These are phyloP conservation scores for Vigna mungo DNA, from an alignment of 306 rosid genomes.

Conservation along the genomic window DNA sequence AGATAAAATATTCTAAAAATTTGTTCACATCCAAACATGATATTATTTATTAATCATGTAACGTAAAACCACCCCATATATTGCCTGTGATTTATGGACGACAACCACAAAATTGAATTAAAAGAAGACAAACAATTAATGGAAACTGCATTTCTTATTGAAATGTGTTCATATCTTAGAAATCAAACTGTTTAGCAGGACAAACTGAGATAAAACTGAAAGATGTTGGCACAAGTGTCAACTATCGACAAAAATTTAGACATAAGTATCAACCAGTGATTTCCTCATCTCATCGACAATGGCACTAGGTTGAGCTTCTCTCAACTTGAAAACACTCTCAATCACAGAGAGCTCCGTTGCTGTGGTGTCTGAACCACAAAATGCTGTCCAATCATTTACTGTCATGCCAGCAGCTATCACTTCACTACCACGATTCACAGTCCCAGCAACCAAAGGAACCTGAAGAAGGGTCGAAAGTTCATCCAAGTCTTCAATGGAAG, in stretches of 20 bases:
- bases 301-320: constrained; percentile 73
- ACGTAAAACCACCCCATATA: neutral
- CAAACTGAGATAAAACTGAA: constrained; percentile 4
- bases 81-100: constrained; percentile 1
- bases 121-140: neutral
- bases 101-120: neutral
- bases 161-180: constrained; percentile 7
- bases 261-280: constrained; percentile 70
- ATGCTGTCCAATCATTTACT: constrained; percentile 90
- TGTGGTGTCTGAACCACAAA: constrained; percentile 89
- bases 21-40: too few relatives aligned
- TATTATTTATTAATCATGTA: neutral
- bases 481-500: constrained; percentile 83
- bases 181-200: neutral
- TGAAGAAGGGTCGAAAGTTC: constrained; percentile 91
- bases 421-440: constrained; percentile 83
- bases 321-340: constrained; percentile 83
- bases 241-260: constrained; percentile 55
- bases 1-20: too few relatives aligned
- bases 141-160: constrained; percentile 27
- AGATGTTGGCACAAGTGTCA: constrained; percentile 47
- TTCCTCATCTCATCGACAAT: constrained; percentile 86
- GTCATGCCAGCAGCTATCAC: constrained; percentile 80
- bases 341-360: constrained; percentile 90
- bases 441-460: constrained; percentile 84